Evolutionary conservation across 441 rosid genomes (phyloP).

Genomic region (Kokia cookei): DNA sequence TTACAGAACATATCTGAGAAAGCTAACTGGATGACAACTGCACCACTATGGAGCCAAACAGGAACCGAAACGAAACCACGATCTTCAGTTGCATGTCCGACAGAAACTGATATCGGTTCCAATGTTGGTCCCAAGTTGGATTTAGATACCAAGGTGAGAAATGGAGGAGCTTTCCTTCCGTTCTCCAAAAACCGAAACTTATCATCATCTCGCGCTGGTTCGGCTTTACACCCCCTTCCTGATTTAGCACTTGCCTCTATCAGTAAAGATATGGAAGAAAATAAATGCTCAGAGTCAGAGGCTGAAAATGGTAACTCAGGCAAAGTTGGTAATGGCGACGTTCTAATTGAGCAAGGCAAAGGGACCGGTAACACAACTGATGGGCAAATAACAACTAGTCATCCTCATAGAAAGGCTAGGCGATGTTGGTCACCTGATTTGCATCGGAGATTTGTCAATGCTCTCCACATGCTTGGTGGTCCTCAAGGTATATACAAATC

Average conservation of each 20-base stretch:
- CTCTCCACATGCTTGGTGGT: constrained; percentile 98
- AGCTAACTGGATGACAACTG: constrained; percentile 86
- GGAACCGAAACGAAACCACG: constrained; percentile 40
- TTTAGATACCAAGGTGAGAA: constrained; percentile 58
- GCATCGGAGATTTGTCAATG: constrained; percentile 90
- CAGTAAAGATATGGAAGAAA: constrained; percentile 43
- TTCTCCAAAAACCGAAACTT: constrained; percentile 64
- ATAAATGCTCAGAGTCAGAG: constrained; percentile 24
- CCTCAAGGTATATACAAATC: constrained; percentile 70
- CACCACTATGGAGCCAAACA: constrained; percentile 88
- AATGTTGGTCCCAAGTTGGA: constrained; percentile 50
- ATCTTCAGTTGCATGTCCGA: constrained; percentile 22
- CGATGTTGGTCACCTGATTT: constrained; percentile 99
- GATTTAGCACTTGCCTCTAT: constrained; percentile 55
- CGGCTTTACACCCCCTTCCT: constrained; percentile 33
- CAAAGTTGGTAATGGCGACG: constrained; percentile 19
- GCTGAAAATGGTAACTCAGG: constrained; percentile 25
- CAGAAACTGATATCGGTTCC: constrained; percentile 47
- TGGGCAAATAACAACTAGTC: constrained; percentile 29
- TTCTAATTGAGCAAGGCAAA: constrained; percentile 30
- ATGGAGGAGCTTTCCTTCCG: constrained; percentile 89
- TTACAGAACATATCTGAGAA: constrained; percentile 42
- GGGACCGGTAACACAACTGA: constrained; percentile 28
- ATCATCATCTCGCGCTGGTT: constrained; percentile 11
- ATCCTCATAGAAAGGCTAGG: constrained; percentile 82